Percentiles rank a stretch among this genome's conserved stretches.
phyloP scores from a whole-genome alignment of 176 grass and related monocot genomes.

The Eleusine indica region DNA sequence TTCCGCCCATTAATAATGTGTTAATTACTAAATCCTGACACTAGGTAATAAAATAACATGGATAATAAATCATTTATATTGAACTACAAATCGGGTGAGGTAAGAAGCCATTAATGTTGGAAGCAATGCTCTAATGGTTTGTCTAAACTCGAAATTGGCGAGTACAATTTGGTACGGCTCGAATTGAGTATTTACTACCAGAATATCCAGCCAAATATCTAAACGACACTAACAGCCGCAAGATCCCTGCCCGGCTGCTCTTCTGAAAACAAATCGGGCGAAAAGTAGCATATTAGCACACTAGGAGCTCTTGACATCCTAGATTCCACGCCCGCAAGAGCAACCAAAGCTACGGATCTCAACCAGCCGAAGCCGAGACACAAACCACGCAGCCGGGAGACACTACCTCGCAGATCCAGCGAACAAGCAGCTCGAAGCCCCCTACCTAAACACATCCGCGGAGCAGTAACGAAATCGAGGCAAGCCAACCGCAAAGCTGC shows the following conservation, averaged over 20 bases:
- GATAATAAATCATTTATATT: slow-evolving; percentile 24
- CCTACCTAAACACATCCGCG: not conserved
- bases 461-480: not conserved
- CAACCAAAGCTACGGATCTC: slow-evolving; percentile 10
- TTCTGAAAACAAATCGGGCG: not conserved
- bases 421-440: not conserved
- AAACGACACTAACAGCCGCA: not conserved
- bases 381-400: not conserved
- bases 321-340: not conserved
- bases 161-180: not conserved
- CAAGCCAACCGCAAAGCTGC: not conserved
- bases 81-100: not conserved
- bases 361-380: not conserved
- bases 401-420: slow-evolving; percentile 7
- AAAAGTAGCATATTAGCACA: not conserved
- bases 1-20: slow-evolving; percentile 61
- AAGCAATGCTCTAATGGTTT: not conserved
- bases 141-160: not conserved
- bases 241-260: not conserved
- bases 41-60: slow-evolving; percentile 40
- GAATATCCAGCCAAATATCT: not conserved
- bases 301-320: not conserved
- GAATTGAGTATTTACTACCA: not conserved
- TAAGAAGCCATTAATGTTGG: slow-evolving; percentile 19
- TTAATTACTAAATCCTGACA: slow-evolving; percentile 61